Evolutionary conservation across 2,329 filamentous ascomycete species (phyloP).

Genomic region (Magnaporthales sp.): DNA sequence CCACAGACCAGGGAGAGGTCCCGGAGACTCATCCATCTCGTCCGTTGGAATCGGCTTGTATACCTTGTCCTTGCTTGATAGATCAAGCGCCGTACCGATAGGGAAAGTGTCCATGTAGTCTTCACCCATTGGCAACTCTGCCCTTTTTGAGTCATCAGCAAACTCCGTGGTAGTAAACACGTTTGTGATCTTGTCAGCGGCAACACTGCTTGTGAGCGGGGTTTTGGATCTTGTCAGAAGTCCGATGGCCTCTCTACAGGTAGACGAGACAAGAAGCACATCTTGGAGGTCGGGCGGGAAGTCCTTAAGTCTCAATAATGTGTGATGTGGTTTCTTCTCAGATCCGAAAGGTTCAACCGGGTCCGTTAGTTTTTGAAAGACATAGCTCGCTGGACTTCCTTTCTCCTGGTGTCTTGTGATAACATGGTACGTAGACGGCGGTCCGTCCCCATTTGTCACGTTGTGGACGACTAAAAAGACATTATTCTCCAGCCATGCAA

Average conservation of each 20-base stretch:
- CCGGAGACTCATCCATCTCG: conserved; percentile 68
- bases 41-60: conserved; percentile 66
- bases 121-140: conserved; percentile 64
- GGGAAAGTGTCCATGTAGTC: conserved; percentile 63
- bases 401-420: conserved; percentile 57
- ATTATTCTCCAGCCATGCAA: conserved; percentile 84
- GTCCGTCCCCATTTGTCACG: conserved; percentile 42
- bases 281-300: conserved; percentile 78
- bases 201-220: conserved; percentile 52
- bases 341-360: conserved; percentile 62
- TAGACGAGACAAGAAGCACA: conserved; percentile 73
- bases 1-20: conserved; percentile 76
- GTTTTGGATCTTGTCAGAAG: conserved; percentile 66
- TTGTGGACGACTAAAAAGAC: conserved; percentile 77
- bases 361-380: conserved; percentile 66
- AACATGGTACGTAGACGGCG: conserved; percentile 67
- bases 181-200: conserved; percentile 50
- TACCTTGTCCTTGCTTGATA: conserved; percentile 76
- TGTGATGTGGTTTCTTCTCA: conserved; percentile 64
- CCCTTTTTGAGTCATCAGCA: conserved; percentile 64
- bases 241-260: conserved; percentile 69
- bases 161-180: conserved; percentile 68
- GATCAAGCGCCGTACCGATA: conserved; percentile 72
- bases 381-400: conserved; percentile 42
- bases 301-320: conserved; percentile 65